Percentiles rank a stretch among this genome's conserved stretches.
Conservation (phyloP, 768 basidiomycete genomes). For the Agrocybe pediades region DNA sequence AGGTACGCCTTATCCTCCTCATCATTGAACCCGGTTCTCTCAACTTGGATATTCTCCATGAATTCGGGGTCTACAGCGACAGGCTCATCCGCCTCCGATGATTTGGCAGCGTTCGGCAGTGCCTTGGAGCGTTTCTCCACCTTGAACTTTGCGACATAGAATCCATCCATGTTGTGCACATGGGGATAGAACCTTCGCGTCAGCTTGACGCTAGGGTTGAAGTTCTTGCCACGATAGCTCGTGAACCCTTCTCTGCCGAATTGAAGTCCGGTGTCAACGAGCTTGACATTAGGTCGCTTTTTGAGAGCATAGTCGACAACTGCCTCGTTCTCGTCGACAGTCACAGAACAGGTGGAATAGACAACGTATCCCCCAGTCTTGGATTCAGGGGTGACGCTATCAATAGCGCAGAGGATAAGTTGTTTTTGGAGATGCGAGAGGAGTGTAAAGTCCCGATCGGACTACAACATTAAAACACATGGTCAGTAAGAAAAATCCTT, state of each 20-base stretch:
- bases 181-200: conserved; percentile 94
- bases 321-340: conserved; percentile 97
- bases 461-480: conserved; percentile 45
- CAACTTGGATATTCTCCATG: conserved; percentile 20
- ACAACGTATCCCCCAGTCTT: conserved; percentile 93
- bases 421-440: conserved; percentile 99
- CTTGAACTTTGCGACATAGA: conserved; percentile 98
- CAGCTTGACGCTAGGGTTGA: conserved; percentile 74
- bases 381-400: conserved; percentile 88
- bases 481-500: conserved; percentile 7
- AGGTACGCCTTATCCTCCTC: conserved; percentile 79
- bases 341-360: conserved; percentile 98
- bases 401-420: conserved; percentile 96
- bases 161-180: conserved; percentile 99
- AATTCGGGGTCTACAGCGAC: conserved; percentile 31
- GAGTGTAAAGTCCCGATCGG: conserved; percentile 92
- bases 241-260: conserved; percentile 94
- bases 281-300: conserved; percentile 89
- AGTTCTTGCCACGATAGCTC: conserved; percentile 87
- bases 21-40: conserved; percentile 57
- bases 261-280: conserved; percentile 90
- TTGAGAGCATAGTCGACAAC: conserved; percentile 97
- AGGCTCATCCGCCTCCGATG: conserved; percentile 28
- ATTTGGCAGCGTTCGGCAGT: conserved; percentile 18
- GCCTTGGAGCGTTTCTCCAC: conserved; percentile 77